Conservation (phyloP, 2,329 filamentous ascomycete species). For the Verticillium nonalfalfae region DNA sequence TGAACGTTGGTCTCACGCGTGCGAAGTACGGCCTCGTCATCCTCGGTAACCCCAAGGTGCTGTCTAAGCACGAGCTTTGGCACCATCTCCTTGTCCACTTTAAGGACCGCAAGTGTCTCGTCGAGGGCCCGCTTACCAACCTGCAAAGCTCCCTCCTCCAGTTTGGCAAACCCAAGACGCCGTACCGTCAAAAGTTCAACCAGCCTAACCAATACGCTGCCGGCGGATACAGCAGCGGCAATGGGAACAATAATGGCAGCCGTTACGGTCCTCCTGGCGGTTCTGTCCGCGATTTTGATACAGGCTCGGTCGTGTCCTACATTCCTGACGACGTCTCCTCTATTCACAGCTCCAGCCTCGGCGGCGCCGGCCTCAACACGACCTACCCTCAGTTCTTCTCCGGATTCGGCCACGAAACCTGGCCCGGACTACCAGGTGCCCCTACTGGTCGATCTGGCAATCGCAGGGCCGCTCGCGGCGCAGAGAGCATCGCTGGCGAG, state of each 20-base stretch:
- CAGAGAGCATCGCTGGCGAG: conserved; percentile 82
- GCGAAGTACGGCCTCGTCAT: conserved; percentile 97
- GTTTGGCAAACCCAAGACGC: conserved; percentile 89
- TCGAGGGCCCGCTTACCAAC: conserved; percentile 91
- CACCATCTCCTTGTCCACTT: conserved; percentile 93
- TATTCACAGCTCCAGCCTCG: conserved; percentile 85
- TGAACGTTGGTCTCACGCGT: conserved; percentile 94
- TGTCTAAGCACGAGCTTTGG: conserved; percentile 97
- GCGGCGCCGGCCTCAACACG: conserved; percentile 71
- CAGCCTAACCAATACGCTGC: conserved; percentile 65
- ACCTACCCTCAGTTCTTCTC: conserved; percentile 96
- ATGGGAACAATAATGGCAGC: conserved; percentile 16
- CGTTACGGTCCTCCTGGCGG: conserved; percentile 8
- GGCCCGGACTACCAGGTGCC: conserved; percentile 75
- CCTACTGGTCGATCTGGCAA: conserved; percentile 53
- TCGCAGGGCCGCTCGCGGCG: conserved; percentile 59
- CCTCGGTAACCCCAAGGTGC: conserved; percentile 92
- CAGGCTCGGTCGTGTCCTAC: conserved; percentile 86
- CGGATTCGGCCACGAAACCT: conserved; percentile 78
- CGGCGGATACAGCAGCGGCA: conserved; percentile 19
- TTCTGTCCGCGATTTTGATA: conserved; percentile 54
- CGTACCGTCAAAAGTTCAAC: conserved; percentile 79
- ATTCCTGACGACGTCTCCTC: conserved; percentile 97
- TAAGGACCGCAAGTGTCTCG: conserved; percentile 92
- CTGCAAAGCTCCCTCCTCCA: conserved; percentile 93